Percentiles rank a stretch among this genome's conserved stretches.
Conservation (phyloP, 148 eudicot genomes). For the Camellia japonica region DNA sequence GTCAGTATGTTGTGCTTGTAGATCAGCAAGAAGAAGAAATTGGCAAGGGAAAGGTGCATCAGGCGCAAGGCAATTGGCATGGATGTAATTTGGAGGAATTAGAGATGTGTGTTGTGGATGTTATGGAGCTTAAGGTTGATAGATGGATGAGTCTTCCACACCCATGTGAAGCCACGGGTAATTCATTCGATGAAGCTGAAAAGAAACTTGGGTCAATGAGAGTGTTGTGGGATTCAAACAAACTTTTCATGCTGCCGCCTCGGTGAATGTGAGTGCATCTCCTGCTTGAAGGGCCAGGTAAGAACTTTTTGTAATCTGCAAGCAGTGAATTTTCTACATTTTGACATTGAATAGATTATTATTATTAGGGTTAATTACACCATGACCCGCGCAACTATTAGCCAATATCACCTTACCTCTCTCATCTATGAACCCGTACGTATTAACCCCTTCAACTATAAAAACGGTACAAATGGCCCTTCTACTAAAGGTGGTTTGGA, state of each 20-base stretch:
- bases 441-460: too few relatives aligned
- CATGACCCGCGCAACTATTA: too few relatives aligned
- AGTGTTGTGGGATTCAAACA: conserved; percentile 64
- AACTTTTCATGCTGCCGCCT: conserved; percentile 37
- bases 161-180: conserved; percentile 47
- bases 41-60: conserved; percentile 69
- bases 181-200: conserved; percentile 56
- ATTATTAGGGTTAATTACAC: too few relatives aligned
- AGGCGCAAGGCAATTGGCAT: conserved; percentile 63
- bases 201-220: conserved; percentile 49
- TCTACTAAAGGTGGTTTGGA: too few relatives aligned
- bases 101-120: conserved; percentile 73
- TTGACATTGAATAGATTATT: background rate
- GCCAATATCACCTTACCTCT: too few relatives aligned
- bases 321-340: background rate
- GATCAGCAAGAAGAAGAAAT: conserved; percentile 55
- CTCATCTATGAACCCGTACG: too few relatives aligned
- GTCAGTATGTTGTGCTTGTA: conserved; percentile 59
- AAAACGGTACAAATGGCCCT: too few relatives aligned
- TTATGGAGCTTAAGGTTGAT: conserved; percentile 46
- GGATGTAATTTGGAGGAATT: conserved; percentile 54
- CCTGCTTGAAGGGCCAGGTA: conserved; percentile 12
- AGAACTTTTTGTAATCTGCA: background rate
- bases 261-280: conserved; percentile 8
- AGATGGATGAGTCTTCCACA: conserved; percentile 46